Percentiles rank a stretch among this genome's conserved stretches.
phyloP scores from a whole-genome alignment of 164 flowering plant genomes.

The Paratinospora sagittata region DNA sequence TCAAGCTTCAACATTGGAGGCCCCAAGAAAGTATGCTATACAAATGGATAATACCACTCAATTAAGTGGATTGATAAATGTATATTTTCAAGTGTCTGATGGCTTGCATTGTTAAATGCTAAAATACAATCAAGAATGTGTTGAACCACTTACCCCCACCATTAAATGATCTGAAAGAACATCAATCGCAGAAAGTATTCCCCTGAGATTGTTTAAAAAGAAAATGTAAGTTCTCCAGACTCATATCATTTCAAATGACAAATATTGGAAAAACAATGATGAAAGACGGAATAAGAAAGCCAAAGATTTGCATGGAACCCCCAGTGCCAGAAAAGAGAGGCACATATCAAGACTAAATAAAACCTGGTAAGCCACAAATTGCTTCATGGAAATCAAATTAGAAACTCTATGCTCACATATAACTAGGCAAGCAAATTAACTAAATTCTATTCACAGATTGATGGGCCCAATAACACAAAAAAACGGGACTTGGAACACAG shows the following conservation, averaged over 20 bases:
- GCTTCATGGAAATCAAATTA: too few species aligned
- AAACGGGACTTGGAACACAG: too few species aligned
- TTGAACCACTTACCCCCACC: slow-evolving; percentile 73
- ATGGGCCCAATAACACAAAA: too few species aligned
- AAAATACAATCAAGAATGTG: not conserved
- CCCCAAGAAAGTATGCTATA: too few species aligned
- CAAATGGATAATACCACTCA: too few species aligned
- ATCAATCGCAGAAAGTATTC: slow-evolving; percentile 87
- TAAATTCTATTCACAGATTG: too few species aligned
- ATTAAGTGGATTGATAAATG: not conserved
- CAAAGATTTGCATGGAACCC: not conserved
- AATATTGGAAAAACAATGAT: not conserved
- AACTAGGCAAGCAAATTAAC: too few species aligned
- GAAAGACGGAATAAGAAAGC: not conserved
- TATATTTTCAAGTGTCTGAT: not conserved
- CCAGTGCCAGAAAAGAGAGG: too few species aligned
- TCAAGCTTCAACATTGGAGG: too few species aligned
- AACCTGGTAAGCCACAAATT: too few species aligned
- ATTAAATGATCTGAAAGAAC: slow-evolving; percentile 62
- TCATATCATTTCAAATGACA: not conserved
- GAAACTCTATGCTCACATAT: too few species aligned
- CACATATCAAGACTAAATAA: too few species aligned
- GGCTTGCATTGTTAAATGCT: not conserved
- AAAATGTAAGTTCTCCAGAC: slow-evolving; percentile 1
- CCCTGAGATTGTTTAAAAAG: slow-evolving; percentile 39